Percentiles rank a stretch among this genome's conserved stretches.
These are phyloP conservation scores for Incumbomyces delicatus DNA, from an alignment of 2,329 filamentous ascomycete species.

Conservation along the genomic window DNA sequence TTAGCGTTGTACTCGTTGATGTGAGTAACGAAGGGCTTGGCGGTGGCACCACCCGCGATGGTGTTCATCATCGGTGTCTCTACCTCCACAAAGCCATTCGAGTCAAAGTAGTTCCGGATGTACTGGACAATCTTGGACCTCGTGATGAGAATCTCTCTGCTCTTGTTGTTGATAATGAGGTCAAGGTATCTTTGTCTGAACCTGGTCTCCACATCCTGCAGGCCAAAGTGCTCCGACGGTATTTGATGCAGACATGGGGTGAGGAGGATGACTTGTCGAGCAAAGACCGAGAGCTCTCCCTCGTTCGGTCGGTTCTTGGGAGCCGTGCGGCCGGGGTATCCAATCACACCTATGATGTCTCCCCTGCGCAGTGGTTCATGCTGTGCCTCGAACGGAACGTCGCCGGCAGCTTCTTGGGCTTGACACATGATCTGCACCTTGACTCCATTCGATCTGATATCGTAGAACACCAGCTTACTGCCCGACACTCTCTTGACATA, in stretches of 20 bases:
- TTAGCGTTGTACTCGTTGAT: constrained; percentile 95
- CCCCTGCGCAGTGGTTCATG: constrained; percentile 82
- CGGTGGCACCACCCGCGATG: constrained; percentile 90
- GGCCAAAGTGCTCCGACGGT: constrained; percentile 82
- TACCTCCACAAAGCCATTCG: constrained; percentile 81
- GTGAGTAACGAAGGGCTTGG: constrained; percentile 87
- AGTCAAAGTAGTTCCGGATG: constrained; percentile 80
- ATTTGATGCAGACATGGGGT: constrained; percentile 86
- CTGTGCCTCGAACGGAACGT: constrained; percentile 69
- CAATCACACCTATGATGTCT: constrained; percentile 82
- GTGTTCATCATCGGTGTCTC: constrained; percentile 97
- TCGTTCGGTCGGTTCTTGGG: constrained; percentile 74
- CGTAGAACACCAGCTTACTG: constrained; percentile 84
- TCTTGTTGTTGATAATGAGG: constrained; percentile 89
- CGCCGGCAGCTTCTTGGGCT: constrained; percentile 62
- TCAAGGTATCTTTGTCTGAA: constrained; percentile 92
- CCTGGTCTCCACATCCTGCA: constrained; percentile 89
- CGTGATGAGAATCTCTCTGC: constrained; percentile 72
- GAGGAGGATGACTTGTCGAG: constrained; percentile 72
- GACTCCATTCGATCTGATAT: constrained; percentile 63
- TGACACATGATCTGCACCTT: constrained; percentile 91
- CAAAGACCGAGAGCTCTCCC: constrained; percentile 90
- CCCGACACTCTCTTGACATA: constrained; percentile 78
- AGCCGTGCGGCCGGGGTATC: constrained; percentile 73
- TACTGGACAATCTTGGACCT: constrained; percentile 81